phyloP scores from a whole-genome alignment of 306 rosid species.

The Canavalia ensiformis region DNA sequence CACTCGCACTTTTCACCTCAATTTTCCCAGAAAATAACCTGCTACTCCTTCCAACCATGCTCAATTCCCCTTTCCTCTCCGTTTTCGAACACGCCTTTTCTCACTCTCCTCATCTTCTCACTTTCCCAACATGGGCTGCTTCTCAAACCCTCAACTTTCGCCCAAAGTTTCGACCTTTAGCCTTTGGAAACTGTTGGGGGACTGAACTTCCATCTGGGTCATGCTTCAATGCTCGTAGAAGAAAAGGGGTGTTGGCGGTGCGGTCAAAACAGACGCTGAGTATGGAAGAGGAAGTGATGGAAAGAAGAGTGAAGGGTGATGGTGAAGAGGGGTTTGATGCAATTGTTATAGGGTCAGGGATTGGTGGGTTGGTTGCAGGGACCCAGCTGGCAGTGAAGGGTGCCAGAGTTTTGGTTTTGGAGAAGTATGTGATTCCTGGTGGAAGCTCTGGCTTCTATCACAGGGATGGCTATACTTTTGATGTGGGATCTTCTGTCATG shows the following conservation, averaged over 20 bases:
- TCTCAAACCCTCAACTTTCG: slow-evolving; percentile 37
- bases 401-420: slow-evolving; percentile 87
- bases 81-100: slow-evolving; percentile 45
- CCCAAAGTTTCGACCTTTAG: slow-evolving; percentile 47
- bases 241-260: slow-evolving; percentile 50
- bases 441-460: slow-evolving; percentile 96
- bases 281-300: slow-evolving; percentile 54
- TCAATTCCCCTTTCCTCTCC: slow-evolving; percentile 52
- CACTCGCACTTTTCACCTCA: neutral
- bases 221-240: slow-evolving; percentile 2
- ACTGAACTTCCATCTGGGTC: slow-evolving; percentile 40
- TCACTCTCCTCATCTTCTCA: slow-evolving; percentile 34
- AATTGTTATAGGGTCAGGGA: slow-evolving; percentile 94
- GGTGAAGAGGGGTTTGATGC: slow-evolving; percentile 70
- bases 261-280: slow-evolving; percentile 53
- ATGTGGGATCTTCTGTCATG: slow-evolving; percentile 98
- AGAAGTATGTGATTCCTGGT: slow-evolving; percentile 97
- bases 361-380: slow-evolving; percentile 94
- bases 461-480: slow-evolving; percentile 90
- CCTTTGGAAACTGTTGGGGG: slow-evolving; percentile 11
- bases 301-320: slow-evolving; percentile 41
- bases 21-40: neutral
- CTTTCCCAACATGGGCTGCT: slow-evolving; percentile 18
- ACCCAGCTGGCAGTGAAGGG: slow-evolving; percentile 96
- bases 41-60: slow-evolving; percentile 39